A percentile compares a stretch with the other conserved stretches of the same genome.
These are phyloP conservation scores for Tylopilus rubrobrunneus DNA, from an alignment of 768 basidiomycete genomes.

Conservation along the genomic window DNA sequence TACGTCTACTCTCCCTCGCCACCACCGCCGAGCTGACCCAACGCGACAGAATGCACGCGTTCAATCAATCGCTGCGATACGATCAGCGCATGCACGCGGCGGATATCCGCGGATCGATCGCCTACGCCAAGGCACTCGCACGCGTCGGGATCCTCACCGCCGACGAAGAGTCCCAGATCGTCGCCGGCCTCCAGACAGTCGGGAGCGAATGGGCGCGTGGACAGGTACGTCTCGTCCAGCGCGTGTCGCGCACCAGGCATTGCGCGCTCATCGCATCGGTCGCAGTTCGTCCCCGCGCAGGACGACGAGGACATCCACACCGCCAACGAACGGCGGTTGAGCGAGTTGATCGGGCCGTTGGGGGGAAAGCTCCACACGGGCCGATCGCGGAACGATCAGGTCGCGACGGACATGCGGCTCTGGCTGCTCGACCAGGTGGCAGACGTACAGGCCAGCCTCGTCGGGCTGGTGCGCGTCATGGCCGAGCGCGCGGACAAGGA, in stretches of 20 bases:
- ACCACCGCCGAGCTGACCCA: not conserved
- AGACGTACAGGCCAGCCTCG: slow-evolving; percentile 63
- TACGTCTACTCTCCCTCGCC: not conserved
- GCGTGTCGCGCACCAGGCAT: no score
- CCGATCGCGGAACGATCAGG: slow-evolving; percentile 96
- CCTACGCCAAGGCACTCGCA: slow-evolving; percentile 85
- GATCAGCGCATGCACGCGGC: slow-evolving; percentile 92
- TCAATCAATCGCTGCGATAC: slow-evolving; percentile 94
- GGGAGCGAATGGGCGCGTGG: slow-evolving; percentile 83
- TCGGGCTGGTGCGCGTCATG: slow-evolving; percentile 81
- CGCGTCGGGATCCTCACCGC: slow-evolving; percentile 76
- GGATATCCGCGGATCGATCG: slow-evolving; percentile 92
- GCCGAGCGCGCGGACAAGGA: slow-evolving; percentile 92
- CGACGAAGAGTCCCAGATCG: slow-evolving; percentile 70
- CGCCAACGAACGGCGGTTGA: slow-evolving; percentile 92
- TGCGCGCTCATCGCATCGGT: not conserved
- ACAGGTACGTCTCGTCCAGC: slow-evolving; percentile 38
- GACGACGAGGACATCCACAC: slow-evolving; percentile 99
- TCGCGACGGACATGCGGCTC: slow-evolving; percentile 95
- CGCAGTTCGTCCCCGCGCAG: slow-evolving; percentile 68
- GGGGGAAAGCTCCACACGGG: slow-evolving; percentile 98
- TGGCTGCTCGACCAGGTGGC: slow-evolving; percentile 85
- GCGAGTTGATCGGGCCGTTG: slow-evolving; percentile 87
- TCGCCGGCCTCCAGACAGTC: slow-evolving; percentile 70
- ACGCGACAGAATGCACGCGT: slow-evolving; percentile 81